Evolutionary conservation across 306 rosid genomes (phyloP).

Genomic region (Canavalia gladiata): DNA sequence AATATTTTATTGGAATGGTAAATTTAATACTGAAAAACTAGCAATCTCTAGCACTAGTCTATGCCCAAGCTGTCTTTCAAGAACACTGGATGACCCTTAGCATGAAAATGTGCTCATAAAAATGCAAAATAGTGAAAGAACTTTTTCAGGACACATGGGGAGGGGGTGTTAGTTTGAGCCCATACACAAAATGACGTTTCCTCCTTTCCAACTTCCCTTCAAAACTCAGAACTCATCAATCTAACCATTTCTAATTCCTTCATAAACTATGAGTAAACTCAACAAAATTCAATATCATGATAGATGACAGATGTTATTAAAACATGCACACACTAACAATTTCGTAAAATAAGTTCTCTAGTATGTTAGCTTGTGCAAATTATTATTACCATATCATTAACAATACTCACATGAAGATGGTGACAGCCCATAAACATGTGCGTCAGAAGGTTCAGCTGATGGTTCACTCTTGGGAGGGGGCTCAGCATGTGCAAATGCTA

Average conservation of each 20-base stretch:
- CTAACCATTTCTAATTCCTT: conserved; percentile 33
- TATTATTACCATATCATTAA: conserved; percentile 12
- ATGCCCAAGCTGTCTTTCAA: not conserved
- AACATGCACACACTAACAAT: not conserved
- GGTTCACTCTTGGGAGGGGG: conserved; percentile 67
- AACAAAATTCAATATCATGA: not conserved
- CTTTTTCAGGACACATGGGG: not conserved
- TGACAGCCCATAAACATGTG: conserved; percentile 53
- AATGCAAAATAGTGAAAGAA: not conserved
- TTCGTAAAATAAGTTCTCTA: conserved; percentile 6
- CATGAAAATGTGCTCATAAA: not conserved
- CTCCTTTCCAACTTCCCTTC: conserved; percentile 17
- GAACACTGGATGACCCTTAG: not conserved
- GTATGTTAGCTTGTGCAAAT: conserved; percentile 25
- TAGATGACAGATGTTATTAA: not conserved
- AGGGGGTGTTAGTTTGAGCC: not conserved
- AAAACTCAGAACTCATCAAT: conserved; percentile 18
- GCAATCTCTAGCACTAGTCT: not conserved
- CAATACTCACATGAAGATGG: conserved; percentile 68
- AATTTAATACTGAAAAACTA: not conserved
- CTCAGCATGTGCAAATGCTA: conserved; percentile 64
- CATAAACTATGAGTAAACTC: conserved; percentile 20
- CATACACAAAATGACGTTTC: conserved; percentile 10
- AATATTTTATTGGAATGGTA: not conserved
- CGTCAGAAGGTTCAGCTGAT: conserved; percentile 48